Conservation (phyloP, 2,329 filamentous ascomycete species). For the Colletotrichum gloeosporioides region DNA sequence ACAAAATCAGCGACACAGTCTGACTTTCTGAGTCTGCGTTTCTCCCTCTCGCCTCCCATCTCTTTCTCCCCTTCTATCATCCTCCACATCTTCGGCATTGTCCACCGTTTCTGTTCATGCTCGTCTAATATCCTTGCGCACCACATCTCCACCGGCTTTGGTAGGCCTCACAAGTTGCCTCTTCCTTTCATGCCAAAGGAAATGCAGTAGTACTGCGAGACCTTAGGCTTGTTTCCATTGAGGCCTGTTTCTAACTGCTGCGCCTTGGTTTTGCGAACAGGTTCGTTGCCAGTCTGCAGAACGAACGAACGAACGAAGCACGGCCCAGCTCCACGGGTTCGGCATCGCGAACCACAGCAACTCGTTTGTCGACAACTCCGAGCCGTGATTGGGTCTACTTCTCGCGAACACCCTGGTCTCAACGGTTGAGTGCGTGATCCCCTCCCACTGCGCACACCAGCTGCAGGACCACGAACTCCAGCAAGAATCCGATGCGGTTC, state of each 20-base stretch:
- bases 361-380: conserved; percentile 13
- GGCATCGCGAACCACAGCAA: conserved; percentile 13
- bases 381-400: conserved; percentile 15
- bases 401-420: background rate
- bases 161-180: background rate
- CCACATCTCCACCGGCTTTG: background rate
- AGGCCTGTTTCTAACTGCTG: conserved; percentile 18
- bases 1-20: conserved; percentile 26
- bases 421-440: conserved; percentile 24
- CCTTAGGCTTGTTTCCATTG: conserved; percentile 2
- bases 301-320: conserved; percentile 21
- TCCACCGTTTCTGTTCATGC: background rate
- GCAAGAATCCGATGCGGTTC: conserved; percentile 18
- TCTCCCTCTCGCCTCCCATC: conserved; percentile 18
- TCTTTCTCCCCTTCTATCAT: conserved; percentile 4
- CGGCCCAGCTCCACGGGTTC: conserved; percentile 8
- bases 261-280: conserved; percentile 20
- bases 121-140: background rate
- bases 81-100: background rate
- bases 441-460: background rate
- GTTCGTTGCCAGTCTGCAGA: conserved; percentile 11
- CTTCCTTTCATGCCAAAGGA: background rate
- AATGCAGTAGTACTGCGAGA: conserved; percentile 5
- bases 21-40: conserved; percentile 24
- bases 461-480: conserved; percentile 17